phyloP scores from a whole-genome alignment of 2,329 filamentous ascomycete genomes.

The Fusarium fujikuroi region DNA sequence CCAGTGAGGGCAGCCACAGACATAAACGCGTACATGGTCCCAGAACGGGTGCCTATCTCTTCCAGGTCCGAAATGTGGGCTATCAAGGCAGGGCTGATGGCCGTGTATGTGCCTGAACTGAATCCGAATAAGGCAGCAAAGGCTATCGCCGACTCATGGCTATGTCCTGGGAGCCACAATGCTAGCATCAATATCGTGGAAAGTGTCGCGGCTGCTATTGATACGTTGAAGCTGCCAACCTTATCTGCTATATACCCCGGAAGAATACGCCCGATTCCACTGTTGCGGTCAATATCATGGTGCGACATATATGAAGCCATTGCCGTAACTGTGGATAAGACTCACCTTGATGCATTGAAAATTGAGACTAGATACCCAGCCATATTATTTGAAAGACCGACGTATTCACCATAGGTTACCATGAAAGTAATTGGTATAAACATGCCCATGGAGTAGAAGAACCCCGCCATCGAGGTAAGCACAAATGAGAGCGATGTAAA shows the following conservation, averaged over 20 bases:
- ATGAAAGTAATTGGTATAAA: neutral
- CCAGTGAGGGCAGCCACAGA: neutral
- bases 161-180: neutral
- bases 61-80: neutral
- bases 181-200: neutral
- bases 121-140: neutral
- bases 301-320: rapidly evolving
- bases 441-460: neutral
- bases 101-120: neutral
- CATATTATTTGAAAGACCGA: neutral
- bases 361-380: neutral
- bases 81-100: neutral
- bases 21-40: neutral
- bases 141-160: neutral
- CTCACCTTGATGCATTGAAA: neutral
- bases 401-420: neutral
- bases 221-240: neutral
- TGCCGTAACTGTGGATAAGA: rapidly evolving
- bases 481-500: neutral
- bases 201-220: neutral
- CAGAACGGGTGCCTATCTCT: neutral
- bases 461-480: neutral
- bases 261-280: neutral
- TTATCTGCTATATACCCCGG: neutral
- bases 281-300: neutral